These are phyloP conservation scores for Dianthus caryophyllus DNA, from an alignment of 148 eudicot genomes.

Conservation along the genomic window DNA sequence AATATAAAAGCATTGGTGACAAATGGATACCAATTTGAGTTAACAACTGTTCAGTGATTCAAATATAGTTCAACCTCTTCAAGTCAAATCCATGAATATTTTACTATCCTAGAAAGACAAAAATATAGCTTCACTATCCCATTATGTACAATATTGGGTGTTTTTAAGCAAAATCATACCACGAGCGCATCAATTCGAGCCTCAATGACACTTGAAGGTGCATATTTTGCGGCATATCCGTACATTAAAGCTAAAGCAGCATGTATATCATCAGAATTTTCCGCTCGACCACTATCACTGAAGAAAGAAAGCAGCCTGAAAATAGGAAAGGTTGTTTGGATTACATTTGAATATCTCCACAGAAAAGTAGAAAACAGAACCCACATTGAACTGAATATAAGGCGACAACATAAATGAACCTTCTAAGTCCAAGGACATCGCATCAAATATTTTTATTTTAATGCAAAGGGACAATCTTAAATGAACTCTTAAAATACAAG, in stretches of 20 bases:
- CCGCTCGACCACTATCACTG: constrained; percentile 69
- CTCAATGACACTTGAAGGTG: constrained; percentile 94
- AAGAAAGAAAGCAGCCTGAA: constrained; percentile 81
- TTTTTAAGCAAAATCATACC: constrained; percentile 39
- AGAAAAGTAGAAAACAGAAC: background rate
- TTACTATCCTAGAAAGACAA: background rate
- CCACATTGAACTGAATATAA: background rate
- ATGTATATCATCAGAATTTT: constrained; percentile 95
- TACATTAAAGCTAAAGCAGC: constrained; percentile 99
- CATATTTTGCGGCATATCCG: constrained; percentile 99
- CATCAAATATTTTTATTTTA: background rate
- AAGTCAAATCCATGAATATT: background rate
- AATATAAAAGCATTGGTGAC: background rate
- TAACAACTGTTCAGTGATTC: background rate
- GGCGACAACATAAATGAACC: background rate
- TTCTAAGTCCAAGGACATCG: background rate
- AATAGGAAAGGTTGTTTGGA: constrained; percentile 4
- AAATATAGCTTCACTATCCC: background rate
- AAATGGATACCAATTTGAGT: background rate
- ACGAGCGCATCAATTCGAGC: constrained; percentile 98
- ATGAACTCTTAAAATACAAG: background rate
- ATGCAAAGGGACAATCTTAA: background rate
- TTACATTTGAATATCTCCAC: constrained; percentile 3
- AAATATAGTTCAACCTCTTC: background rate
- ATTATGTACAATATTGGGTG: background rate